Base-by-base conservation (phyloP, 225 moss, liverwort and hornwort genomes). In the Takakia lepidozioides region DNA sequence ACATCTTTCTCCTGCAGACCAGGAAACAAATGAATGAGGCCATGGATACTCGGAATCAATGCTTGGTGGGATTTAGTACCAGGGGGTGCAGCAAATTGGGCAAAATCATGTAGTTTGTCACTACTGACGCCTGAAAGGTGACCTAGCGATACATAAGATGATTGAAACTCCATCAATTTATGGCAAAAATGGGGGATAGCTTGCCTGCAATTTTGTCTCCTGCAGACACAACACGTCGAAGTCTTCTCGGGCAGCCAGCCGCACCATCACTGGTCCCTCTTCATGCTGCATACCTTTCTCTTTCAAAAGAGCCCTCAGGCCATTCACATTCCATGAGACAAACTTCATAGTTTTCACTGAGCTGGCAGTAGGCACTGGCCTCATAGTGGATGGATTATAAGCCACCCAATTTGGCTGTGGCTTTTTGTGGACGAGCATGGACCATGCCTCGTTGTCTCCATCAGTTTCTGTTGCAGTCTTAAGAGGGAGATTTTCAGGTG, bases 271-370 rank as follows among this genome's bases (percentile, higher is more conserved):
- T 29, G 74, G 60, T 19, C 70, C 74, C 35, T 98, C 85, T 54
- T 81, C 66, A n/a, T 62, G 53, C 63, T 75, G 66, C 32, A 74
- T 54, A 19, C 81, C 78, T 66, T 88, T 85, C 59, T 70, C 82
- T 62, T 90, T 95, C 58, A 95, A 55, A 43, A 90, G 75, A 11
- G 87, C 91, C 34, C 91, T 74, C 53, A 91, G 59, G 2, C 95
- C 95, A 68, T 98, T 98, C 52, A 98, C 95, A 55, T 98, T 98
- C 95, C 95, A 98, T 6, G 95, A 98, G 18, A 98, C 38, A 5
- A 98, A 29, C 63, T 91, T 98, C 67, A 85, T 49, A 9, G 52
- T 58, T 60, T 82, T 73, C 29, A 72, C 64, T 38, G 48, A 59
- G 16, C 42, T 44, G 5, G 49, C 40, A 22, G 62, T 65, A 21